Evolutionary conservation across 73 alveolate species (phyloP), one percentile per base, ranked within the genome.

Genomic region (Urostyla sp.): DNA sequence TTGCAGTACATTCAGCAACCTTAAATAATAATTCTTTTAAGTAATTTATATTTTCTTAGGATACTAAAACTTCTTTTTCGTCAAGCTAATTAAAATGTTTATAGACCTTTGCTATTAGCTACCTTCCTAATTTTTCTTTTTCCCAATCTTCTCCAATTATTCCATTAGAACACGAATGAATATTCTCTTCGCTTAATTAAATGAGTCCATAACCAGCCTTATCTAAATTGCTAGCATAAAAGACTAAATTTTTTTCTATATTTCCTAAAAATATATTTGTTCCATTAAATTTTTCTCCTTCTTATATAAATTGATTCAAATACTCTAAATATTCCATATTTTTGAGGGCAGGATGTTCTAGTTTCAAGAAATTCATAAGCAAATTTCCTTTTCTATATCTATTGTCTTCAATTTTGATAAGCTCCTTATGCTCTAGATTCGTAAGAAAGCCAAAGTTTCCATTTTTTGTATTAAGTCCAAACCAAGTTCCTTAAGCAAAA

Each of bases 361-460:
- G 34, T 46, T 46, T 69, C 7, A 69, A n/a, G 54, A 69, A 69
- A 30, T 69, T 69, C 83, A 69, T 69, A 26, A 69, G 72, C 24
- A 69, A 46, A 31, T 69, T 69, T 8, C 83, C 83, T 31, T 69
- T 69, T 21, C 83, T 21, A 32, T 69, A 69, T 23, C 26, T 44
- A 1, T 8, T 46, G 31, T 69, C 83, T 8, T 13, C 37, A 24
- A 69, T 69, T 11, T 27, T 16, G 5, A 28, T 16, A 36, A 69
- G 49, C 38, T 45, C 24, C 31, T 69, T 69, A 55, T 69, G 44
- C 69, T 69, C 83, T 16, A 46, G 49, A 46, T 69, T 69, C 30
- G 83, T 69, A 18, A 69, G 69, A 32, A 69, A 69, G 6, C 83
- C 83, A 23, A 69, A 69, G 53, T 69, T 69, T 5, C 61, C 83